A percentile compares a stretch with the other conserved stretches of the same genome.
These are phyloP conservation scores for Plectosphaerella cucumerina DNA, from an alignment of 2,329 filamentous ascomycete species.

Conservation along the genomic window DNA sequence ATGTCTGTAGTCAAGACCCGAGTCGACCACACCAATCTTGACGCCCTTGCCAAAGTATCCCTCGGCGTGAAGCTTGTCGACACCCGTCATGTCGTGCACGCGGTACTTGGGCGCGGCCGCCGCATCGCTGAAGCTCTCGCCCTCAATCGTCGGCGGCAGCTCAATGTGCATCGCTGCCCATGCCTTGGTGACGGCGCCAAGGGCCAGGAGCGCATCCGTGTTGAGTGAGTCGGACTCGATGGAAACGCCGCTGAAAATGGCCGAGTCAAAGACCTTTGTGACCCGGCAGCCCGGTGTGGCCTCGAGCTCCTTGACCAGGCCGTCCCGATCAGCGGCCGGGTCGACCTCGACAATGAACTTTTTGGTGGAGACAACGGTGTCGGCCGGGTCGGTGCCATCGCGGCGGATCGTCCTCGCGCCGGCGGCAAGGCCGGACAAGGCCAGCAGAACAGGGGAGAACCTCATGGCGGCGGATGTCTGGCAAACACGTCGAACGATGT, in stretches of 20 bases:
- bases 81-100: slow-evolving; percentile 32
- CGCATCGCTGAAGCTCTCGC: slow-evolving; percentile 8
- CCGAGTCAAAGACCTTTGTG: slow-evolving; percentile 16
- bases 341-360: slow-evolving; percentile 12
- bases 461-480: background rate
- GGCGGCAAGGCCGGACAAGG: slow-evolving; percentile 4
- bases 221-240: slow-evolving; percentile 12
- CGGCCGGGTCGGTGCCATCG: slow-evolving; percentile 3
- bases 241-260: slow-evolving; percentile 22
- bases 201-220: slow-evolving; percentile 12
- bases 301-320: slow-evolving; percentile 8
- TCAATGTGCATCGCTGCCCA: slow-evolving; percentile 10
- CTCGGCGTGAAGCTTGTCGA: slow-evolving; percentile 30
- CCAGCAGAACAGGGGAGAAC: slow-evolving; percentile 1
- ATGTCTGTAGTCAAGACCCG: slow-evolving; percentile 34
- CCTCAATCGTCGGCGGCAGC: slow-evolving; percentile 7
- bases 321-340: slow-evolving; percentile 8
- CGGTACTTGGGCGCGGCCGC: slow-evolving; percentile 23
- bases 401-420: slow-evolving; percentile 5
- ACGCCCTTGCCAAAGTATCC: slow-evolving; percentile 32
- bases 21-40: slow-evolving; percentile 34
- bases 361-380: slow-evolving; percentile 6
- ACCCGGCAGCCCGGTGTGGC: slow-evolving; percentile 6
- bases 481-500: background rate
- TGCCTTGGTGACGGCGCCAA: slow-evolving; percentile 8